Percentiles rank a stretch among this genome's conserved stretches.
Evolutionary conservation across 345 rosid genomes (phyloP).

Genomic region (Eucalyptus guilfoylei): DNA sequence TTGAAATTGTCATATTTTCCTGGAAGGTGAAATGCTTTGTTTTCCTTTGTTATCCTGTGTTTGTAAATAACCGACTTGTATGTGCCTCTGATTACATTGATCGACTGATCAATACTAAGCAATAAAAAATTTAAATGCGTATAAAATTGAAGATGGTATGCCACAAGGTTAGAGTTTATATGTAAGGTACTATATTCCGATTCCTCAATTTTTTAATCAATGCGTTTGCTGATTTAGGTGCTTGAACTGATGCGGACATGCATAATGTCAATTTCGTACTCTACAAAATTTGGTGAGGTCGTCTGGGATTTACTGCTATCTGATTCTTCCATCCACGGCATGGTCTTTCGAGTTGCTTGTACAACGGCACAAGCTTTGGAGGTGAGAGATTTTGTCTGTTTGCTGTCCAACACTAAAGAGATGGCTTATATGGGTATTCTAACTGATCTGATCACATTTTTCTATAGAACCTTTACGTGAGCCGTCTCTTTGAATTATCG

Average conservation of each 20-base stretch:
- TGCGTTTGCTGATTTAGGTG: conserved; percentile 27
- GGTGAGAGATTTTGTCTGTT: conserved; percentile 32
- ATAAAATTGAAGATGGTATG: background rate
- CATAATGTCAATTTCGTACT: conserved; percentile 31
- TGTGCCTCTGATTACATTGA: background rate
- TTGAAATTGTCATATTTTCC: background rate
- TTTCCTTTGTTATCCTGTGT: background rate
- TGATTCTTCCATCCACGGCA: conserved; percentile 71
- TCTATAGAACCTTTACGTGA: conserved; percentile 56
- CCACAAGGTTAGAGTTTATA: background rate
- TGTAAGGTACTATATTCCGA: background rate
- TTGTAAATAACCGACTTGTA: background rate
- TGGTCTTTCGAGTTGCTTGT: conserved; percentile 63
- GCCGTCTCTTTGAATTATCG: conserved; percentile 44
- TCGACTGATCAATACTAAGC: background rate
- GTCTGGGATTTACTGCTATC: conserved; percentile 52
- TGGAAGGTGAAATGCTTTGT: background rate
- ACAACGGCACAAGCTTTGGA: conserved; percentile 63
- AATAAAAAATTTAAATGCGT: background rate
- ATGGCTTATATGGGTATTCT: background rate
- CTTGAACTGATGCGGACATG: conserved; percentile 68
- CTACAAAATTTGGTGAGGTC: conserved; percentile 38
- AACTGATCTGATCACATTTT: background rate
- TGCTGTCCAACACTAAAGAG: background rate
- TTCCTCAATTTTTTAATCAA: background rate